phyloP scores from a whole-genome alignment of 257 asterid genomes.

The Rubia yunnanensis region DNA sequence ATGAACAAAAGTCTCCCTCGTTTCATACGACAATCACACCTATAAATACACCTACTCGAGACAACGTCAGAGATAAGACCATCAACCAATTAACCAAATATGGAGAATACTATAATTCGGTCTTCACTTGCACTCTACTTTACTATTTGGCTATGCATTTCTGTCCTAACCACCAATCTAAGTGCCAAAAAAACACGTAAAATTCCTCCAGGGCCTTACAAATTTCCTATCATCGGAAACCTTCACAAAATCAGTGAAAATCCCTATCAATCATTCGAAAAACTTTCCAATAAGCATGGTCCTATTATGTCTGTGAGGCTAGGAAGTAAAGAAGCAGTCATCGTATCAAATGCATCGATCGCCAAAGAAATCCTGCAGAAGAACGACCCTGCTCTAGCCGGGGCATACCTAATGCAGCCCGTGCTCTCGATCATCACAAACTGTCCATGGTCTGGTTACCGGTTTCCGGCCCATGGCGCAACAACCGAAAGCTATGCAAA shows the following conservation, averaged over 20 bases:
- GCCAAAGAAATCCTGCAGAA: slow-evolving; percentile 23
- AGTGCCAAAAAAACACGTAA: neutral
- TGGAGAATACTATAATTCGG: neutral
- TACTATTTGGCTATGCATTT: neutral
- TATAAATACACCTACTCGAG: neutral
- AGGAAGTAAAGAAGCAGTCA: slow-evolving; percentile 13
- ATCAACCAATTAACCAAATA: neutral
- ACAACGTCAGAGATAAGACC: neutral
- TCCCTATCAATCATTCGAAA: slow-evolving; percentile 15
- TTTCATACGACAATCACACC: neutral
- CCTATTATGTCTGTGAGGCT: slow-evolving; percentile 30
- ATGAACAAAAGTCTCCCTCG: neutral
- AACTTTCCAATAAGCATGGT: slow-evolving; percentile 23
- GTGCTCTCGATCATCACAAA: slow-evolving; percentile 5
- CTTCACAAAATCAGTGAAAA: slow-evolving; percentile 11
- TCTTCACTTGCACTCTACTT: neutral
- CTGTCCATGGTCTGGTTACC: slow-evolving; percentile 15
- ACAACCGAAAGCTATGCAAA: slow-evolving; percentile 13
- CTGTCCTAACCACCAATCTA: slow-evolving; percentile 1
- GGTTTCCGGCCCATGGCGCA: slow-evolving; percentile 16
- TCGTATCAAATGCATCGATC: slow-evolving; percentile 17
- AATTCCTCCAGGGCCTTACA: slow-evolving; percentile 16
- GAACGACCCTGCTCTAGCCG: slow-evolving; percentile 19
- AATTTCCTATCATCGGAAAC: slow-evolving; percentile 19
- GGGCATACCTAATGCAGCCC: neutral